phyloP scores from a whole-genome alignment of 2,329 filamentous ascomycete genomes.

The Aspergillus texensis region DNA sequence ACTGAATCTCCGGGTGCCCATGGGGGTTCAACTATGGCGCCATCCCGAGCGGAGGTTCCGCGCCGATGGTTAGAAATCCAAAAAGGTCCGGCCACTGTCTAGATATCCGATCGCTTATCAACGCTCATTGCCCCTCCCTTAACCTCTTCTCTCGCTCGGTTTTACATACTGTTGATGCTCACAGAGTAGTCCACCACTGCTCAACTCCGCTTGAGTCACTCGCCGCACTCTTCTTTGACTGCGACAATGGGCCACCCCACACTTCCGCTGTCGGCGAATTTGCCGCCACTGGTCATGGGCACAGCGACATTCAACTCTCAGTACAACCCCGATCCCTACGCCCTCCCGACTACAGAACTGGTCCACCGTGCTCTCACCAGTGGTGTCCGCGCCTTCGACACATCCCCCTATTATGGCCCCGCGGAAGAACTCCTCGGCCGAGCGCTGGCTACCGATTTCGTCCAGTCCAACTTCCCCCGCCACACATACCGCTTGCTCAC shows the following conservation, averaged over 20 bases:
- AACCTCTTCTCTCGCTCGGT: background rate
- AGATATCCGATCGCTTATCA: conserved; percentile 1
- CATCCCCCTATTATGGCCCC: conserved; percentile 58
- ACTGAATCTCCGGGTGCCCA: background rate
- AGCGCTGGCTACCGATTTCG: conserved; percentile 45
- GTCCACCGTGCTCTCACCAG: conserved; percentile 51
- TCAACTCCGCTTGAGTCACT: background rate
- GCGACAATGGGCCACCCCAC: conserved; percentile 32
- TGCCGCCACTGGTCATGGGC: conserved; percentile 52
- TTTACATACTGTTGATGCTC: background rate
- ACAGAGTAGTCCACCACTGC: background rate
- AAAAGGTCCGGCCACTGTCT: background rate
- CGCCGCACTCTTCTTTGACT: background rate
- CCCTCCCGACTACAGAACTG: conserved; percentile 51
- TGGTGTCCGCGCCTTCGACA: conserved; percentile 57
- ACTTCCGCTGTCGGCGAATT: conserved; percentile 42
- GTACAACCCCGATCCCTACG: conserved; percentile 53
- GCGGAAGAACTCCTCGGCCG: conserved; percentile 55
- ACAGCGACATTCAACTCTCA: conserved; percentile 54
- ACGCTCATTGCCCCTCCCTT: background rate
- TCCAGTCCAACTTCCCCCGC: conserved; percentile 56
- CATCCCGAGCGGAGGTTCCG: conserved; percentile 11
- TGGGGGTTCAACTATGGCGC: conserved; percentile 27
- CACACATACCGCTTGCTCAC: conserved; percentile 63
- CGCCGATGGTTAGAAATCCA: conserved; percentile 13